These are phyloP conservation scores for Cenococcum geophilum DNA, from an alignment of 495 filamentous ascomycete genomes.

Conservation along the genomic window DNA sequence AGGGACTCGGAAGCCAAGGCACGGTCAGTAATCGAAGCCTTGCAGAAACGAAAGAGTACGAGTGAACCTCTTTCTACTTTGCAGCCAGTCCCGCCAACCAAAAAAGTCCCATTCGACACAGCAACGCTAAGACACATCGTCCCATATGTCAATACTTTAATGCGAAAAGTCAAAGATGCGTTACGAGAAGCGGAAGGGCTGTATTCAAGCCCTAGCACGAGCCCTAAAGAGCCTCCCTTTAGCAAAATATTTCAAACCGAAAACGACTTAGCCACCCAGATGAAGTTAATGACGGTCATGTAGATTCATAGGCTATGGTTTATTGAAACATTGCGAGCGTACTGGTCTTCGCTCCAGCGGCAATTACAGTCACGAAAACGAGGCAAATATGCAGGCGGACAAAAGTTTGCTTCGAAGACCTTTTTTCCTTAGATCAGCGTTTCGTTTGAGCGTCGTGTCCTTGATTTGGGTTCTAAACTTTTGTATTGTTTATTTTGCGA, in stretches of 20 bases:
- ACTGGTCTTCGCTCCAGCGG: slow-evolving; percentile 9
- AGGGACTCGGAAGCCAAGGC: slow-evolving; percentile 58
- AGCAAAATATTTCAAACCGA: slow-evolving; percentile 37
- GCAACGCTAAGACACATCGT: slow-evolving; percentile 83
- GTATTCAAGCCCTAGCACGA: slow-evolving; percentile 50
- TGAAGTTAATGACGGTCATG: slow-evolving; percentile 65
- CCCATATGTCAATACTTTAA: slow-evolving; percentile 71
- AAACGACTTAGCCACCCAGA: slow-evolving; percentile 48
- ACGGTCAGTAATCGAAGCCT: slow-evolving; percentile 73
- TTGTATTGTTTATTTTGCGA: slow-evolving; percentile 26
- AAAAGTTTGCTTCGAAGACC: slow-evolving; percentile 19
- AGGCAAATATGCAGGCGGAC: slow-evolving; percentile 14
- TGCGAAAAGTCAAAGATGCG: slow-evolving; percentile 72
- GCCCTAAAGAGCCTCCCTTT: slow-evolving; percentile 52
- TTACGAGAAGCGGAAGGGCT: slow-evolving; percentile 44
- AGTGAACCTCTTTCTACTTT: slow-evolving; percentile 45
- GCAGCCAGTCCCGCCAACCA: slow-evolving; percentile 46
- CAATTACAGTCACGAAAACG: slow-evolving; percentile 10
- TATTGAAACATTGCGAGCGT: slow-evolving; percentile 12
- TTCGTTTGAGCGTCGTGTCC: slow-evolving; percentile 8
- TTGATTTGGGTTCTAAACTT: slow-evolving; percentile 14
- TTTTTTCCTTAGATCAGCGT: slow-evolving; percentile 23
- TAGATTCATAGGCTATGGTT: slow-evolving; percentile 36
- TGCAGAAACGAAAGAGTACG: slow-evolving; percentile 60
- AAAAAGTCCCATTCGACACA: slow-evolving; percentile 87